Conservation (phyloP, 2,329 filamentous ascomycete species). For the Dactylellina drechsleri region DNA sequence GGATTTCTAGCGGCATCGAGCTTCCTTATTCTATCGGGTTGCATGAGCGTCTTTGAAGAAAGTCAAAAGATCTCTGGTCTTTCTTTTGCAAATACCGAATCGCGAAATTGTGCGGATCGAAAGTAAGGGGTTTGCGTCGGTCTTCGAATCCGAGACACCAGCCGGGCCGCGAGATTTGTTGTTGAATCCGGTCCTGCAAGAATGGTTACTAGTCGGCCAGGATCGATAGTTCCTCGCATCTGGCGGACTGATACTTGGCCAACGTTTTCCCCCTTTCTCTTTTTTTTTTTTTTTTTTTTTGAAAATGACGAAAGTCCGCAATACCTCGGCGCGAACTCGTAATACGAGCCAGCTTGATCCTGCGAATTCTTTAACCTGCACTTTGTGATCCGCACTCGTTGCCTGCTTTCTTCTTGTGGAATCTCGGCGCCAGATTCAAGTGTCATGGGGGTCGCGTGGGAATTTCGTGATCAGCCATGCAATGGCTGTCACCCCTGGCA, state of each 20-base stretch:
- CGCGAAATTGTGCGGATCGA: slow-evolving; percentile 1
- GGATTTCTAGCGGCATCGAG: slow-evolving; percentile 14
- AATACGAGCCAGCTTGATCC: too few relatives aligned
- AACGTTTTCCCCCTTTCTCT: too few relatives aligned
- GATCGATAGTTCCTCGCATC: too few relatives aligned
- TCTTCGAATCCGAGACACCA: slow-evolving; percentile 1
- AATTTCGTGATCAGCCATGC: slow-evolving; percentile 48
- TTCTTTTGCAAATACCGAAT: slow-evolving; percentile 1
- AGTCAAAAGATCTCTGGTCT: not conserved
- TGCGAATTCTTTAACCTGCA: too few relatives aligned
- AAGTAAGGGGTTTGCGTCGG: not conserved
- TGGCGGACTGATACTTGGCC: too few relatives aligned
- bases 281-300: too few relatives aligned
- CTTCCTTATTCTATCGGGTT: slow-evolving; percentile 27
- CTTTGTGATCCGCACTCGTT: too few relatives aligned
- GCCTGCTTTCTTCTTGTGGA: not conserved
- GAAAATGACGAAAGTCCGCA: too few relatives aligned
- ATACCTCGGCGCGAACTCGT: too few relatives aligned
- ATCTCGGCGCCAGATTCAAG: not conserved
- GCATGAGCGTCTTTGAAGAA: not conserved
- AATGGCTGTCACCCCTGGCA: slow-evolving; percentile 1
- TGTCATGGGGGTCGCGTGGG: slow-evolving; percentile 53
- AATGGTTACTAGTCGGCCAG: not conserved
- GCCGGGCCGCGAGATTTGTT: slow-evolving; percentile 3
- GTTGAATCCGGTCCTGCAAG: not conserved